Conservation (phyloP, 441 rosid genomes). For the Populus tomentosa region DNA sequence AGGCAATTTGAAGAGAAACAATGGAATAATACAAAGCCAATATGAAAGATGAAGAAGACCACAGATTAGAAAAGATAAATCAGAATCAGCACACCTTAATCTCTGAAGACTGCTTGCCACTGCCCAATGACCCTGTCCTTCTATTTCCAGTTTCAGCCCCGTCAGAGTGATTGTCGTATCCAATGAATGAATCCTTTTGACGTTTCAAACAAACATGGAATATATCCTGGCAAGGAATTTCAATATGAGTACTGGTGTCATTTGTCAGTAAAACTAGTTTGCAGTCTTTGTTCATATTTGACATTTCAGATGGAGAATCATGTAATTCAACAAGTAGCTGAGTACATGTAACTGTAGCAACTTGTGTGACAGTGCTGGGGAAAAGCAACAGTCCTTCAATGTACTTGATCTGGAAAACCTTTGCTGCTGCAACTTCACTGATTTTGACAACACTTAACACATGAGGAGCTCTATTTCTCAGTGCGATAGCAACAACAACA, state of each 20-base stretch:
- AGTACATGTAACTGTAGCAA: slow-evolving; percentile 43
- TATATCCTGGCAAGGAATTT: slow-evolving; percentile 51
- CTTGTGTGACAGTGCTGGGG: slow-evolving; percentile 51
- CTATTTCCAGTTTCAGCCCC: slow-evolving; percentile 21
- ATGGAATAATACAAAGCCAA: neutral
- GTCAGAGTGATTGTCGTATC: slow-evolving; percentile 22
- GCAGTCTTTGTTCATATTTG: slow-evolving; percentile 30
- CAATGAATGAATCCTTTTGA: slow-evolving; percentile 33
- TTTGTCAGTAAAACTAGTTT: slow-evolving; percentile 50
- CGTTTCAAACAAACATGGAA: slow-evolving; percentile 31
- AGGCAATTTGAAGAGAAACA: neutral
- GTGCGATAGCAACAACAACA: slow-evolving; percentile 38
- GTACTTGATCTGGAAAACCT: slow-evolving; percentile 45
- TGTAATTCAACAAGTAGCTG: slow-evolving; percentile 23
- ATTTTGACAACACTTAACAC: slow-evolving; percentile 39
- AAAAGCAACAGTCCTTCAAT: slow-evolving; percentile 56
- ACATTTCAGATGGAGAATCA: slow-evolving; percentile 27
- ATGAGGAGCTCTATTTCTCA: slow-evolving; percentile 42
- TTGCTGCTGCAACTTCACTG: slow-evolving; percentile 32
- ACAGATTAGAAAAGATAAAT: neutral
- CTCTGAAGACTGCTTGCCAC: slow-evolving; percentile 22
- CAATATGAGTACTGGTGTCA: slow-evolving; percentile 46
- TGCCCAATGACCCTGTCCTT: slow-evolving; percentile 26
- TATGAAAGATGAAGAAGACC: neutral
- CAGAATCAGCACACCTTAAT: slow-evolving; percentile 36